phyloP scores from a whole-genome alignment of 805 yeast genomes.

The Phaffomyces thermotolerans region DNA sequence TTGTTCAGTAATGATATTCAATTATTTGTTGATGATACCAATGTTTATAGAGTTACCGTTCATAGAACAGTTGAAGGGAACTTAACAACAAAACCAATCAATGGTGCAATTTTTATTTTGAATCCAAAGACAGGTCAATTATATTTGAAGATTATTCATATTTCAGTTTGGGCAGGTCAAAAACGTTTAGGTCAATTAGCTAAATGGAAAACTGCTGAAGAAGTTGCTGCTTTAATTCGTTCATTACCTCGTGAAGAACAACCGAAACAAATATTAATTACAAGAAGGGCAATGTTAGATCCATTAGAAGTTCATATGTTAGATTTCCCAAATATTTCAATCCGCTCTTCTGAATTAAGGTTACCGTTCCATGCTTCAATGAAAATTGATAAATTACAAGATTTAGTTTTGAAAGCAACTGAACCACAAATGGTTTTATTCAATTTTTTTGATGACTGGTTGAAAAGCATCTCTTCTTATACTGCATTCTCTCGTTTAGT shows the following conservation, averaged over 20 bases:
- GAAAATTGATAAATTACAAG: conserved; percentile 71
- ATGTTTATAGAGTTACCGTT: conserved; percentile 87
- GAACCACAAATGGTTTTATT: conserved; percentile 91
- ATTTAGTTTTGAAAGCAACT: conserved; percentile 74
- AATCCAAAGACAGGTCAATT: conserved; percentile 90
- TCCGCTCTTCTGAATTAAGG: conserved; percentile 82
- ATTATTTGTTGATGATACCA: conserved; percentile 86
- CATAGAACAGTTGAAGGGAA: conserved; percentile 93
- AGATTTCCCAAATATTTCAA: conserved; percentile 87
- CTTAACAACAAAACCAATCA: conserved; percentile 82
- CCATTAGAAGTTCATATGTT: conserved; percentile 96
- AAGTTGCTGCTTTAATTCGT: conserved; percentile 83
- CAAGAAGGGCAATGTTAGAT: conserved; percentile 86
- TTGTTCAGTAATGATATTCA: conserved; percentile 78
- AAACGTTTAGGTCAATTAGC: conserved; percentile 88
- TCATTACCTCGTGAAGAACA: conserved; percentile 91
- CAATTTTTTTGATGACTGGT: conserved; percentile 94
- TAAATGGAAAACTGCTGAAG: conserved; percentile 98
- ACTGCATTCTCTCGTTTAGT: conserved; percentile 91
- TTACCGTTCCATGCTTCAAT: conserved; percentile 86
- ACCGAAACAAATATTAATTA: conserved; percentile 85
- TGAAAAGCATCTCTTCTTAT: conserved; percentile 69
- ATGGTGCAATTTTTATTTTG: conserved; percentile 86
- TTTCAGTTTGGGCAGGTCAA: conserved; percentile 96
- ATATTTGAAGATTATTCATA: conserved; percentile 82